Percentiles rank a stretch among this genome's conserved stretches.
These are phyloP conservation scores for Bruguiera parviflora DNA, from an alignment of 345 rosid genomes.

Conservation along the genomic window DNA sequence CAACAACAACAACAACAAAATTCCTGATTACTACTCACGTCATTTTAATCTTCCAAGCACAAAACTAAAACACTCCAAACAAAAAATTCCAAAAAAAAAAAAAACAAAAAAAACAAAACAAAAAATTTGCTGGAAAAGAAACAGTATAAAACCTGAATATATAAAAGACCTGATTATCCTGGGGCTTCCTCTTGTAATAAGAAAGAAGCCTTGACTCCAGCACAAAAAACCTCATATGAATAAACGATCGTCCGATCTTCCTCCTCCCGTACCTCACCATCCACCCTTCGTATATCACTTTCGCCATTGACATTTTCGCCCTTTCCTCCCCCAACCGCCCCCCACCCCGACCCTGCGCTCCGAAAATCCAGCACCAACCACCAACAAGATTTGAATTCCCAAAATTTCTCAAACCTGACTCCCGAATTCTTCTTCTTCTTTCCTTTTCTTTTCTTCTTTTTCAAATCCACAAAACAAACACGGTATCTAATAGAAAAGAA, in stretches of 20 bases:
- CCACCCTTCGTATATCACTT: constrained; percentile 96
- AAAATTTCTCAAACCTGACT: no score
- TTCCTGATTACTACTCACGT: not conserved
- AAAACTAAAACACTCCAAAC: not conserved
- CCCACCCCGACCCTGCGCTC: constrained; percentile 1
- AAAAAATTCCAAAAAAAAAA: not conserved
- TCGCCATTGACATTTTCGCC: constrained; percentile 44
- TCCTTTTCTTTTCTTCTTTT: no score
- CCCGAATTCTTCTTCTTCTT: no score
- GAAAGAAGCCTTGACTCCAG: constrained; percentile 90
- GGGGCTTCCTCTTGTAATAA: constrained; percentile 97
- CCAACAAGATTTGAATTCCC: not conserved
- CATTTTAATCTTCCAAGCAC: not conserved
- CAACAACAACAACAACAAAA: not conserved
- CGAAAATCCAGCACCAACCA: not conserved
- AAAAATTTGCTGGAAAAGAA: not conserved
- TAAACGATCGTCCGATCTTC: constrained; percentile 93
- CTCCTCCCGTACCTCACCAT: constrained; percentile 98
- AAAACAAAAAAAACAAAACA: not conserved
- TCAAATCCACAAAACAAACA: no score
- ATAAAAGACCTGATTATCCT: constrained; percentile 68
- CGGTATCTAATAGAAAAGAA: no score
- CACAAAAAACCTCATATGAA: constrained; percentile 96
- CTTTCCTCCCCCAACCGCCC: not conserved
- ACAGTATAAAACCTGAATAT: not conserved